phyloP scores from a whole-genome alignment of 2,329 filamentous ascomycete genomes.

The Neurospora sp. region DNA sequence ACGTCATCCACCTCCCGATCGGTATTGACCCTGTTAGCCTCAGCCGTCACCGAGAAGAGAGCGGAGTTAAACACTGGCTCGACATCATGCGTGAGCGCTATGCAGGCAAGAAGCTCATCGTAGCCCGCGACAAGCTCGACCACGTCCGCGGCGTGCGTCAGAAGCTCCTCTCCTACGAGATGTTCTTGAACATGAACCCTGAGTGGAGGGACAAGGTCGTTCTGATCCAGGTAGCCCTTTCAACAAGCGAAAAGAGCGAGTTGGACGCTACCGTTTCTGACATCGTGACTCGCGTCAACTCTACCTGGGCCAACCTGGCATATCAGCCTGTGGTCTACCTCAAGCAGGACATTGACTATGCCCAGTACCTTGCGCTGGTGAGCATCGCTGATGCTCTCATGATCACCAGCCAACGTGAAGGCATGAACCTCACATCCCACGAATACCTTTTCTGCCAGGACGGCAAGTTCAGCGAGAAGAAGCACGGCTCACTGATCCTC shows the following conservation, averaged over 20 bases:
- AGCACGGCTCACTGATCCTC: constrained; percentile 79
- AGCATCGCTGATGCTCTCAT: constrained; percentile 85
- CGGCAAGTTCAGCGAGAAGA: constrained; percentile 61
- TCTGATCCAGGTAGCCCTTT: constrained; percentile 87
- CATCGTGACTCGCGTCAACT: constrained; percentile 91
- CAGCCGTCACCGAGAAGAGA: constrained; percentile 57
- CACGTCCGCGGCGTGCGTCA: constrained; percentile 85
- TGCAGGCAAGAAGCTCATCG: constrained; percentile 79
- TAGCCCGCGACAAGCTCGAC: constrained; percentile 89
- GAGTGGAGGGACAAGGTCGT: constrained; percentile 83
- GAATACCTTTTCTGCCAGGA: constrained; percentile 93
- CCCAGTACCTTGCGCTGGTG: constrained; percentile 85
- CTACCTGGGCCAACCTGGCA: constrained; percentile 77
- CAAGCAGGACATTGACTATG: constrained; percentile 87
- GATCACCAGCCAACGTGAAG: constrained; percentile 90
- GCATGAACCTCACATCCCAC: constrained; percentile 94
- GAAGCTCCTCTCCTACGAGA: constrained; percentile 83
- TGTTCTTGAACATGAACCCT: constrained; percentile 90
- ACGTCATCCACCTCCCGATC: constrained; percentile 76
- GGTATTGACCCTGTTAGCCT: constrained; percentile 81
- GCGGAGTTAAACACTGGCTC: constrained; percentile 70
- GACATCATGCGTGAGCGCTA: constrained; percentile 74
- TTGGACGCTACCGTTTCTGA: constrained; percentile 82
- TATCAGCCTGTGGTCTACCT: constrained; percentile 91
- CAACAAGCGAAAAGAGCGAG: constrained; percentile 78